Evolutionary conservation across 306 rosid genomes (phyloP), one percentile per base, ranked within the genome.

Genomic region (Vigna nakashimae): DNA sequence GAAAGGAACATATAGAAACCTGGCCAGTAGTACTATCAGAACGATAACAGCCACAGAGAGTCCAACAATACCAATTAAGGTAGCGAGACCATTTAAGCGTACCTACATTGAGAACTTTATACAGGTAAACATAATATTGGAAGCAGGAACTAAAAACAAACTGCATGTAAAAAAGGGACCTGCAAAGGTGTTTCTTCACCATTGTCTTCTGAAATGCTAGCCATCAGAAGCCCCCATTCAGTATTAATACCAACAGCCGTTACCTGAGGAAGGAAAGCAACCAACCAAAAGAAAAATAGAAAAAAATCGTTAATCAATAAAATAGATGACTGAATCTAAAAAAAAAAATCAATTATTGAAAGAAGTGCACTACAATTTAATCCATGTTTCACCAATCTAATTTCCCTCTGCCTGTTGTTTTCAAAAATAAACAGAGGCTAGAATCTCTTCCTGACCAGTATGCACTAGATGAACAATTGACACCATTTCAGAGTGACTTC

Each of bases 111-210:
- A 75, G 52, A 24, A 52, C 57, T 49, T 59, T 15, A 32, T 5
- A 70, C 57, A 12, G 75, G 79, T 79, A 50, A 86, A 64, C 64
- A 79, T 13, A 46, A 4, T 24, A 40, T 34, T 20, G 14, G 70
- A 38, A 32, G 14, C 16, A 46, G 7, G 48, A 63, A 34, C 18
- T 3, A 46, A 34, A 26, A 78, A 32, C 9, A 5, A 60, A 55
- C 26, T 59, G 74, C 43, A 49, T 3, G 62, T 5, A 28, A 15
- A 49, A 67, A 66, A 32, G 84, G 34, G 30, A 91, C 98, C 96
- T 94, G 98, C 92, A 94, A 90, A 32, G 97, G 98, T 68, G 98
- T 94, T 88, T 94, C 98, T 82, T 94, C 97, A 71, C 97, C 98
- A 56, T 74, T 89, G 82, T 94, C 97, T 75, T 94, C 97, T 7